Percentiles rank a stretch among this genome's conserved stretches.
Conservation (phyloP, 345 rosid species). For the Populus nigra region DNA sequence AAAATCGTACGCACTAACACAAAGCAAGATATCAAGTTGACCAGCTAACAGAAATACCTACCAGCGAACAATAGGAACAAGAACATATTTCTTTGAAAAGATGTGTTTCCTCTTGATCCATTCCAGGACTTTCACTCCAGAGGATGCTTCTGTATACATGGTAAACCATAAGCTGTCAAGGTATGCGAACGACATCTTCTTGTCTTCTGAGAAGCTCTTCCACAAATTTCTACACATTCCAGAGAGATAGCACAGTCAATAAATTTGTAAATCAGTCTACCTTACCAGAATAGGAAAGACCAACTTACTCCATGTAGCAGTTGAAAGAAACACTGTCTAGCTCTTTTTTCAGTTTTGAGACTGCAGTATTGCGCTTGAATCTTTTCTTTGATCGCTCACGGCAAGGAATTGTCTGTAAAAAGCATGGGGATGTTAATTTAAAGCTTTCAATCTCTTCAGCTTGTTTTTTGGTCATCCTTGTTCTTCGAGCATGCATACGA, state of each 20-base stretch:
- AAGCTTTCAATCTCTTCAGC: slow-evolving; percentile 14
- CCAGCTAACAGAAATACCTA: slow-evolving; percentile 11
- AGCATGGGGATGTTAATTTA: slow-evolving; percentile 37
- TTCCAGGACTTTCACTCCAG: slow-evolving; percentile 33
- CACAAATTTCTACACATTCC: slow-evolving; percentile 46
- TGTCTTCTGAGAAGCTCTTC: slow-evolving; percentile 45
- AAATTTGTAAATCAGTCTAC: background rate
- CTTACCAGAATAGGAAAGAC: background rate
- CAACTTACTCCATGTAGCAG: slow-evolving; percentile 45
- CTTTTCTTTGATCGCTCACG: slow-evolving; percentile 36
- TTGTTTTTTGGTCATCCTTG: slow-evolving; percentile 21
- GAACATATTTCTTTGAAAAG: slow-evolving; percentile 56
- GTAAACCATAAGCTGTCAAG: slow-evolving; percentile 57
- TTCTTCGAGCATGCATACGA: slow-evolving; percentile 15
- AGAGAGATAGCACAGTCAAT: slow-evolving; percentile 5
- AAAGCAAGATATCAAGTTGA: background rate
- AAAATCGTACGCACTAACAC: slow-evolving; percentile 4
- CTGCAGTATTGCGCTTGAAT: slow-evolving; percentile 30
- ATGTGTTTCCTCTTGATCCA: slow-evolving; percentile 55
- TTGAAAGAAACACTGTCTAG: slow-evolving; percentile 19
- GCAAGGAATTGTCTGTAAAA: slow-evolving; percentile 26
- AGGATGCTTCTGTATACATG: slow-evolving; percentile 37
- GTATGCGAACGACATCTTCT: slow-evolving; percentile 39
- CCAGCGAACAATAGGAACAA: slow-evolving; percentile 72
- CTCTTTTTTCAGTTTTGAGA: slow-evolving; percentile 14